phyloP scores from a whole-genome alignment of 2,329 filamentous ascomycete species.

The Paecilomyces formosus region DNA sequence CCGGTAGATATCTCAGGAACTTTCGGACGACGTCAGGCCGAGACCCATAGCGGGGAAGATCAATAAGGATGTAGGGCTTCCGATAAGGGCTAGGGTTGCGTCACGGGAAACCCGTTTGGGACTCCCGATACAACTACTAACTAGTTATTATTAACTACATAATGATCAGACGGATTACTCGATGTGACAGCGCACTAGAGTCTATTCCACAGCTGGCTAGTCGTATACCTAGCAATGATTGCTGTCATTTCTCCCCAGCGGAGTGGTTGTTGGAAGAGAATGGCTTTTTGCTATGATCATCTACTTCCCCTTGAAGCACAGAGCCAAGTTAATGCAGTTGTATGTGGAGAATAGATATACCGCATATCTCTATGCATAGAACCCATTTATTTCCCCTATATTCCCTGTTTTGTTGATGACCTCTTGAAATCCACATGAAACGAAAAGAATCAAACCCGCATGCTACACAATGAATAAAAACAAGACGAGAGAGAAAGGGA shows the following conservation, averaged over 20 bases:
- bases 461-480: not conserved
- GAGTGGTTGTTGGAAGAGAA: no score
- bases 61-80: not conserved
- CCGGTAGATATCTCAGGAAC: not conserved
- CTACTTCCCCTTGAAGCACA: no score
- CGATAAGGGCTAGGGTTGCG: not conserved
- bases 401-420: not conserved
- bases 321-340: no score
- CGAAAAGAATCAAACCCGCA: not conserved
- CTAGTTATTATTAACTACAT: no score
- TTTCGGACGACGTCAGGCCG: not conserved
- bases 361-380: not conserved
- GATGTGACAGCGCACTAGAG: no score
- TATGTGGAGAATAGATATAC: not conserved
- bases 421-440: not conserved
- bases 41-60: not conserved
- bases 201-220: no score
- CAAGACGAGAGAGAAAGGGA: not conserved
- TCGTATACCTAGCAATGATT: no score
- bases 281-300: no score
- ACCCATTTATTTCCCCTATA: not conserved
- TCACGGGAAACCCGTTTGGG: not conserved
- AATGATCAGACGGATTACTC: no score
- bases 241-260: no score
- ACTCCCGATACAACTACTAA: no score